Percentiles rank a stretch among this genome's conserved stretches.
Evolutionary conservation across 129 eudicot genomes (phyloP).

Genomic region (Flaveria brownii): DNA sequence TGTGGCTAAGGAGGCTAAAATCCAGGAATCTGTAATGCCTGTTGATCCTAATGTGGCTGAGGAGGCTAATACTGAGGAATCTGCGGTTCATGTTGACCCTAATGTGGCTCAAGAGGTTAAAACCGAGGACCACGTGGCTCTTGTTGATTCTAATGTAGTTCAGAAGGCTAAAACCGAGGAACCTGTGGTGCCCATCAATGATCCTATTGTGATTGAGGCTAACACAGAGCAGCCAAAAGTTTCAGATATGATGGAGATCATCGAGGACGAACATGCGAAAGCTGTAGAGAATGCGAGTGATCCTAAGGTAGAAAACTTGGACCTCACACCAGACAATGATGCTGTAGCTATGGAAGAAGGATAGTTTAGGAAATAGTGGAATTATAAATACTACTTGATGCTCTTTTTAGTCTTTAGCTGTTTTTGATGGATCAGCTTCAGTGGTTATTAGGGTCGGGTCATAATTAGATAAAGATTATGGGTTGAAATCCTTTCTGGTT

Average conservation of each 20-base stretch:
- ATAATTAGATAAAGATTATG: background rate
- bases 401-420: conserved; percentile 11
- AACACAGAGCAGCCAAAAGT: conserved; percentile 31
- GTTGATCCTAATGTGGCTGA: background rate
- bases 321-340: conserved; percentile 15
- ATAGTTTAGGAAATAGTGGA: conserved; percentile 12
- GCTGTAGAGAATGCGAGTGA: conserved; percentile 25
- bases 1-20: background rate
- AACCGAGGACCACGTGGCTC: background rate
- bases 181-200: conserved; percentile 6
- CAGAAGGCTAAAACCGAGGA: conserved; percentile 17
- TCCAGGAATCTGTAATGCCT: background rate
- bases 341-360: conserved; percentile 40
- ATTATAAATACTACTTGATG: conserved; percentile 1
- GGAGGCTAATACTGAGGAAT: conserved; percentile 9
- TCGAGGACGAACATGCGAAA: conserved; percentile 24
- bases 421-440: conserved; percentile 5
- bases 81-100: conserved; percentile 5
- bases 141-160: background rate
- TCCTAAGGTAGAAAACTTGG: conserved; percentile 16
- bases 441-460: background rate
- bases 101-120: background rate
- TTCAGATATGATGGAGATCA: conserved; percentile 19
- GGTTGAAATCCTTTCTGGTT: conserved; percentile 1
- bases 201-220: conserved; percentile 9